Evolutionary conservation across 352 stramenopile species (phyloP), one percentile per base, ranked within the genome.

Genomic region (Globisporangium echinulatum): DNA sequence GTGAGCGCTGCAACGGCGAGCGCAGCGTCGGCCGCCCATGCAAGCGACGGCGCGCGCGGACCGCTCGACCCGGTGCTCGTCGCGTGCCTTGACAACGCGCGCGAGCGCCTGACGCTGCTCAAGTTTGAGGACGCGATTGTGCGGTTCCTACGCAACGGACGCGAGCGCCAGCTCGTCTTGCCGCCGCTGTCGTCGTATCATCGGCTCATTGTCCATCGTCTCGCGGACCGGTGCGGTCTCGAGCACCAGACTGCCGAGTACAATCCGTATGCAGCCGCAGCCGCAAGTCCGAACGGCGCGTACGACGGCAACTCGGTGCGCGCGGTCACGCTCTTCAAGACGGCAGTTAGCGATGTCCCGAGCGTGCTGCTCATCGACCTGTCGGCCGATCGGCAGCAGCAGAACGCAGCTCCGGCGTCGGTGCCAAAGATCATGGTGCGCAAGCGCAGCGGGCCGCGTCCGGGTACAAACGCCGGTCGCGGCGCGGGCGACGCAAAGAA

Each of bases 401-500:
- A 89, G 14, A 47, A 68, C 0, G 70, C 79, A 14, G 87, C 83
- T 1, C 80, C 93, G 54, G 76, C 94, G 71, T 85, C 74, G 5
- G 82, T 83, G 7, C 85, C 85, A 8, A 96, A 93, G 48, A 98
- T 98, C 64, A 98, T 98, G 90, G 88, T 97, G 64, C 87, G 92
- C 15, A 96, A 93, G 59, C 64, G 63, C 17, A 72, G 62, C 17
- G 69, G 68, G 1, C 56, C 67, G 8, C 67, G 72, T 40, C 68
- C 72, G 2, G 74, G 73, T 0, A 54, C 63, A 0, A 80, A 80
- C 49, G 70, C 65, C 11, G 80, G 74, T 5, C 36, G 51, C 2
- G 54, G 50, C 33, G 33, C 46, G n/a, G 67, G 66, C 0, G 71
- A 84, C 47, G 50, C 48, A 15, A 92, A 77, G 52, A 74, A 74